Percentiles rank a stretch among this genome's conserved stretches.
These are phyloP conservation scores for Escovopsis weberi DNA, from an alignment of 2,329 filamentous ascomycete genomes.

Conservation along the genomic window DNA sequence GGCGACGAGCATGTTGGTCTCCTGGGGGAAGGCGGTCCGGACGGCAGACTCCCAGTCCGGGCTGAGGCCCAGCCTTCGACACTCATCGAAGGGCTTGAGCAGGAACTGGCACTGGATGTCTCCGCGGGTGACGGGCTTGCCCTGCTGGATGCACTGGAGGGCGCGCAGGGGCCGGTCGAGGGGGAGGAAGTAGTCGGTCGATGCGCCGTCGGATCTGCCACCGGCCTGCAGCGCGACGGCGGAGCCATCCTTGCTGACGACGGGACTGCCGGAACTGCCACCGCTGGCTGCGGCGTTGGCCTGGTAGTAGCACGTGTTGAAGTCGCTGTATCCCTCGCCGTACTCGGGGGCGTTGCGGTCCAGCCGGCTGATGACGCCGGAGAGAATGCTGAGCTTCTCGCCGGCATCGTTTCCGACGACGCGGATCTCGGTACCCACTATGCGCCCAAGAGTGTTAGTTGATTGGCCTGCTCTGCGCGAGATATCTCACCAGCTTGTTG, in stretches of 20 bases:
- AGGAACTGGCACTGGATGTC: slow-evolving; percentile 98
- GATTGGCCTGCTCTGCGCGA: background rate
- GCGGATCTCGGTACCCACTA: slow-evolving; percentile 82
- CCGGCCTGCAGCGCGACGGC: slow-evolving; percentile 90
- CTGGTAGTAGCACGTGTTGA: slow-evolving; percentile 93
- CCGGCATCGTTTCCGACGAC: slow-evolving; percentile 98
- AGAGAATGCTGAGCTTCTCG: slow-evolving; percentile 95
- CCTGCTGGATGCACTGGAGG: slow-evolving; percentile 68
- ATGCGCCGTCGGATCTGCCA: slow-evolving; percentile 82
- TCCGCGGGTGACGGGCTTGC: slow-evolving; percentile 64
- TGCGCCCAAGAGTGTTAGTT: slow-evolving; percentile 7
- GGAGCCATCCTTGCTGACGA: slow-evolving; percentile 87
- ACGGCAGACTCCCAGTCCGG: slow-evolving; percentile 77
- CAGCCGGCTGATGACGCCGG: slow-evolving; percentile 88
- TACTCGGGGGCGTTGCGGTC: slow-evolving; percentile 97
- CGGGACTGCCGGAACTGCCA: slow-evolving; percentile 94
- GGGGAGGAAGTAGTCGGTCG: slow-evolving; percentile 94
- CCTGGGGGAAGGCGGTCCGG: slow-evolving; percentile 70
- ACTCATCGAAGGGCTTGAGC: slow-evolving; percentile 95
- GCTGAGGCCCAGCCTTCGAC: slow-evolving; percentile 71
- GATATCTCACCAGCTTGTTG: background rate
- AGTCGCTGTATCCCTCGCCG: slow-evolving; percentile 94
- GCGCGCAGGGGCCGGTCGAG: slow-evolving; percentile 82
- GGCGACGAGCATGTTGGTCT: slow-evolving; percentile 92
- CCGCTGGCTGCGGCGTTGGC: slow-evolving; percentile 93